Evolutionary conservation across 2,329 filamentous ascomycete species (phyloP), one percentile per base, ranked within the genome.

Genomic region (Pestalotiopsis sp.): DNA sequence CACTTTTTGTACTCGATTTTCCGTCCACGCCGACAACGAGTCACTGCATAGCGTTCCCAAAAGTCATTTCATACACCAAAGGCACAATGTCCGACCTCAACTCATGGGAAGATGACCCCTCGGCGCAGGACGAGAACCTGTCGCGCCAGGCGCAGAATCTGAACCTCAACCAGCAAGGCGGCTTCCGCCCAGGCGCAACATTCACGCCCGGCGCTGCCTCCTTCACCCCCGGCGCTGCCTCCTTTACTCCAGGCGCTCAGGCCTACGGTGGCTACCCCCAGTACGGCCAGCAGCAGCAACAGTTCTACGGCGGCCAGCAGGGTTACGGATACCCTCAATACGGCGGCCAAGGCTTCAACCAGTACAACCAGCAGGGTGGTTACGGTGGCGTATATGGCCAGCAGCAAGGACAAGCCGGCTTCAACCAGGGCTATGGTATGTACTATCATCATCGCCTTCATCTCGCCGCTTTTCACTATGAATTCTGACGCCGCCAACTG

Each of bases 31-130:
- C 57, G 23, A 59, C 57, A 20, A 52, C 45, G 45, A 52, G 45
- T 52, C 17, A 52, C 57, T 59, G 27, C 23, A 27, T 27, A 59
- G 27, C 27, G 27, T 27, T 36, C 23, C 6, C 12, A 59, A 59
- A 23, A 59, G 57, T 59, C 23, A 23, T 17, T 17, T 23, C 25
- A 25, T 20, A 27, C n/a, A 41, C 7, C 23, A 72, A 67, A 67
- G 68, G 56, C 78, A 86, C 68, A 78, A 97, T 97, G 94, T 92
- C 95, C 76, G 91, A 95, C 81, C 92, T 94, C 77, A 94, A 97
- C 81, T 97, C 94, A 71, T 98, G 96, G 93, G 95, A 98, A 84
- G 94, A 97, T 78, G 93, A 95, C 77, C 90, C 91, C 77, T 86
- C 91, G 67, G 90, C 89, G 72, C 91, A 94, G 85, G 92, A 95